Evolutionary conservation across 768 basidiomycete genomes (phyloP), one percentile per base, ranked within the genome.

Genomic region (Gloeophyllum trabeum): DNA sequence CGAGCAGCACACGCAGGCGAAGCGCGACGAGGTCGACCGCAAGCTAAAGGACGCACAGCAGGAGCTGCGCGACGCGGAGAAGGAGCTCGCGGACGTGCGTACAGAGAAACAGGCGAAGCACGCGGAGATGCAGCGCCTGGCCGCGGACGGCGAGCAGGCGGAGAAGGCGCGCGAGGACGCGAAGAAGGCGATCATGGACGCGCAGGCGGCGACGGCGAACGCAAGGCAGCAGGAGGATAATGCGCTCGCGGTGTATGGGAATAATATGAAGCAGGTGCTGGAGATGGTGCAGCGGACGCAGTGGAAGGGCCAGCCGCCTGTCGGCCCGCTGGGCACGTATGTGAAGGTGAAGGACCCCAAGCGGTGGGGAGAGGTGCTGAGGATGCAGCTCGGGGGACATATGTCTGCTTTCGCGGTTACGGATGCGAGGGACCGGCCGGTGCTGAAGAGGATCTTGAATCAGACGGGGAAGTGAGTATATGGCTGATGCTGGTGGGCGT

Each of bases 261-360:
- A 53, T 24, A 66, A 77, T 36, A 78, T 87, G 54, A 72, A 76
- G 45, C 51, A 50, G 0, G 68, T 89, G 5, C 51, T 86, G 35
- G 65, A 66, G 6, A 62, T 59, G 30, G 77, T 92, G 42, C 55
- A 60, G 35, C 52, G 50, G 22, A 63, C 60, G 55, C 61, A 43
- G 4, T 90, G 88, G 89, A 46, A 62, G 21, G 87, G 87, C 3
- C 69, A 77, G 36, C 53, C 52, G 16, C 85, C 86, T 0, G 58
- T 87, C 24, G 88, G 88, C 0, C 94, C 94, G 0, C 63, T 97
- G 20, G 94, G 94, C 0, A 47, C 72, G 39, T 71, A 76, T 54
- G 81, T 97, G 52, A 82, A 79, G 51, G 73, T 89, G 26, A 74
- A 67, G 50, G 84, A 93, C 39, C 62, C 67, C 2, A 52, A 64